These are phyloP conservation scores for Trichosporon sp. DNA, from an alignment of 1,284 basidiomycete species.

Conservation along the genomic window DNA sequence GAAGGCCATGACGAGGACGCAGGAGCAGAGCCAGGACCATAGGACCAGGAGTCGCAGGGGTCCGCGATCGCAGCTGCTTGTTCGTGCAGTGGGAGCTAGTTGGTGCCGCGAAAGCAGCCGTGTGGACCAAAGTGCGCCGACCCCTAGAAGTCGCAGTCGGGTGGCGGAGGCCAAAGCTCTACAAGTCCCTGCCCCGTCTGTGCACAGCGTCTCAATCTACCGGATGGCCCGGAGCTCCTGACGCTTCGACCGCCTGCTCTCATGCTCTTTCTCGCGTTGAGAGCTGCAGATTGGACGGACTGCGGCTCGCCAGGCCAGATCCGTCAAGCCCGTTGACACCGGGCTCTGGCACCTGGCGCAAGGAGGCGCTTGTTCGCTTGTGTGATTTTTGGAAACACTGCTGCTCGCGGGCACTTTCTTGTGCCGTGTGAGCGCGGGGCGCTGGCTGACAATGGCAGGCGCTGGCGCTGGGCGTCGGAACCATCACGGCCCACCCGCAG, in stretches of 20 bases:
- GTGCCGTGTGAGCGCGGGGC: neutral
- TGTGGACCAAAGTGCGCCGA: neutral
- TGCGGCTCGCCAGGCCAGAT: no score
- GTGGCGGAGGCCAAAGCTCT: slow-evolving; percentile 1
- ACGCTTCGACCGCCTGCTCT: neutral
- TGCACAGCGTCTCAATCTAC: neutral
- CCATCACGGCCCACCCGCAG: neutral
- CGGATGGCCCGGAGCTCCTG: neutral
- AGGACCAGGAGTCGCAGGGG: no score
- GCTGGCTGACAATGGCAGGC: no score
- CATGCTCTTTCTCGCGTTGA: no score
- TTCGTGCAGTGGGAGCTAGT: neutral
- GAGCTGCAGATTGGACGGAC: slow-evolving; percentile 10
- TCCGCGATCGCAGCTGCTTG: no score
- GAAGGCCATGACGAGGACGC: neutral
- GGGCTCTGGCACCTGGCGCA: neutral
- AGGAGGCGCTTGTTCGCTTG: no score
- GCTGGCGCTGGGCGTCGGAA: neutral
- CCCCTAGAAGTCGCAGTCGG: neutral
- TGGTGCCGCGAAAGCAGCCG: neutral
- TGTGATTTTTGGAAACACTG: no score
- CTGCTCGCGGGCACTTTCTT: neutral
- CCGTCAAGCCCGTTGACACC: no score
- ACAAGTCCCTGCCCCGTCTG: neutral
- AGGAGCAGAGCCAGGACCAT: neutral